Evolutionary conservation across 1,284 basidiomycete species (phyloP).

Genomic region (Trametes hirsuta): DNA sequence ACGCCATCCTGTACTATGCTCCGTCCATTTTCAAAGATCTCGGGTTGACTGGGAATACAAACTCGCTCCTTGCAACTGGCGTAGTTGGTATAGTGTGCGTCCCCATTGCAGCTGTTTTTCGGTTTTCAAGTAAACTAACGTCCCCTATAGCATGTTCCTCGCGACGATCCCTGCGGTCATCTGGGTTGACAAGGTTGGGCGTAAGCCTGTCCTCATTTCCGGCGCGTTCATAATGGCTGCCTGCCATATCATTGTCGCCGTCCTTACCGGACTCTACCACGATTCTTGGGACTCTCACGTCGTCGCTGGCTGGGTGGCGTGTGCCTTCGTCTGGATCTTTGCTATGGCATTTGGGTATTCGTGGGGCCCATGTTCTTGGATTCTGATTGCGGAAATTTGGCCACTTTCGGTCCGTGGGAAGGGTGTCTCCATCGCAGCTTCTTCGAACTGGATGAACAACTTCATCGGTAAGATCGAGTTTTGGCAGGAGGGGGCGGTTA

Average conservation of each 20-base stretch:
- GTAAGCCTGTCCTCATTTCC: slow-evolving; percentile 70
- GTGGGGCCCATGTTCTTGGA: slow-evolving; percentile 74
- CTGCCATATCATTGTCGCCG: slow-evolving; percentile 65
- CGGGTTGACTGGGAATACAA: slow-evolving; percentile 61
- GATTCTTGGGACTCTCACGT: slow-evolving; percentile 45
- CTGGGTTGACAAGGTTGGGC: slow-evolving; percentile 72
- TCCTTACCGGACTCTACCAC: slow-evolving; percentile 58
- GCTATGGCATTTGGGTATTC: slow-evolving; percentile 70
- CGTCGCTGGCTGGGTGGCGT: slow-evolving; percentile 69
- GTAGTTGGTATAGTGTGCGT: slow-evolving; percentile 79
- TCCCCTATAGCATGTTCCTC: slow-evolving; percentile 63
- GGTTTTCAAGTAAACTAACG: not conserved
- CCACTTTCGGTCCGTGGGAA: slow-evolving; percentile 69
- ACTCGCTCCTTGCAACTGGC: slow-evolving; percentile 75
- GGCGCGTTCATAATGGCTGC: slow-evolving; percentile 73
- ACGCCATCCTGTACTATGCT: slow-evolving; percentile 73
- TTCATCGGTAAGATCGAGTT: slow-evolving; percentile 58
- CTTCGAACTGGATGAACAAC: slow-evolving; percentile 81
- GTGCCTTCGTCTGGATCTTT: slow-evolving; percentile 69
- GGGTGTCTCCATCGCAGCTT: slow-evolving; percentile 69
- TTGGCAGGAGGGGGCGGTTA: not conserved
- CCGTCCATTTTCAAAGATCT: slow-evolving; percentile 65
- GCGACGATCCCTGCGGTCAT: slow-evolving; percentile 76
- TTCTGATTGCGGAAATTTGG: slow-evolving; percentile 69
- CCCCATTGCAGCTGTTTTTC: not conserved